Base-by-base conservation (phyloP, 1,284 basidiomycete genomes). In the Neolentinus lepideus region DNA sequence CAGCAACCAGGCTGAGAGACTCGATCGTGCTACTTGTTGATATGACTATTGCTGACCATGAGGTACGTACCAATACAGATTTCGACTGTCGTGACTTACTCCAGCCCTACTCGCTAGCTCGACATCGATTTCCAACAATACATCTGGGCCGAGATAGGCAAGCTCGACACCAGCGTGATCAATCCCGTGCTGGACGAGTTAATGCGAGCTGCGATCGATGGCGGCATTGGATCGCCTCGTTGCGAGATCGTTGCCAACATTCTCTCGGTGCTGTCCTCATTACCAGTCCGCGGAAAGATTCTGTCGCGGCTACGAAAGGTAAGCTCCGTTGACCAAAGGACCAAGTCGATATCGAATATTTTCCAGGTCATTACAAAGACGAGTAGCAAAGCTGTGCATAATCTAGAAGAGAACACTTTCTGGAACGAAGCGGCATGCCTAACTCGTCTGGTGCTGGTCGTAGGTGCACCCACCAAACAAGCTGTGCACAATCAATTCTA, bases 351-450 rank as follows among this genome's bases (percentile, higher is more conserved):
- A 3, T 11, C 19, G 53, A 53, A 54, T 61, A 25, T 66, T 55
- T 52, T 55, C 46, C 56, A 90, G 87, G 83, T 84, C 25, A 77
- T 93, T 56, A 84, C 84, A 47, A 90, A 79, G 74, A 81, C 88
- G 1, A 84, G 87, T 51, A 75, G 82, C 47, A 81, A 82, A 62
- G 75, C 83, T 1, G 81, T 84, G 2, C 73, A 70, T 54, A 77
- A 78, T 11, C 76, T 94, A 2, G 74, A 79, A 1, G 84, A 91
- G 48, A 90, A 90, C 67, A 70, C 79, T 1, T 83, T 87, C 58
- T 95, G 92, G 90, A 83, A 80, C 58, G 92, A 95, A 66, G 89
- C 95, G 11, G 85, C 88, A 2, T 86, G 87, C 1, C 74, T 94
- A 31, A 77, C 89, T 33, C 83, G 91, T 14, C 79, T 95, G 33